Evolutionary conservation across 371 early-diverging fungal species (phyloP).

Genomic region (Apophysomyces elegans): DNA sequence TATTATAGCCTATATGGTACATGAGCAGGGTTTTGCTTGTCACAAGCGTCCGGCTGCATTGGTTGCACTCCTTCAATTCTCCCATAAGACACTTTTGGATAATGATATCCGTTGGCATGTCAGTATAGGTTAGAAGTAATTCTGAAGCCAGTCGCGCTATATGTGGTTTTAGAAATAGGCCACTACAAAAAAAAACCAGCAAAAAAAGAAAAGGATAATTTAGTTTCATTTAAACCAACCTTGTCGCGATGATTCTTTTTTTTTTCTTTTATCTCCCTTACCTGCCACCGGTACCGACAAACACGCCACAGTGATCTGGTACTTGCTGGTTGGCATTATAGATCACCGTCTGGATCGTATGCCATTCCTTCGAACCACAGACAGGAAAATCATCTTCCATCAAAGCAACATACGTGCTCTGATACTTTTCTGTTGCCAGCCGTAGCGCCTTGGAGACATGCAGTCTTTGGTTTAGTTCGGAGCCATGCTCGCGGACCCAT

Average conservation of each 20-base stretch:
- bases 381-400: slow-evolving; percentile 70
- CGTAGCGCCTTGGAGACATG: slow-evolving; percentile 62
- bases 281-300: slow-evolving; percentile 70
- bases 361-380: slow-evolving; percentile 57
- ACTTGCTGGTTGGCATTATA: slow-evolving; percentile 49
- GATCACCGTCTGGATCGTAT: slow-evolving; percentile 55
- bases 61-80: slow-evolving; percentile 47
- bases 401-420: slow-evolving; percentile 53
- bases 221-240: too few species aligned
- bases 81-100: slow-evolving; percentile 63
- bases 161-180: slow-evolving; percentile 55
- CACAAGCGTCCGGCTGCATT: slow-evolving; percentile 43
- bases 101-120: slow-evolving; percentile 59
- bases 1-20: slow-evolving; percentile 67
- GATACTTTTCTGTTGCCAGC: slow-evolving; percentile 36
- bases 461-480: slow-evolving; percentile 53
- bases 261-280: slow-evolving; percentile 11
- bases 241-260: neutral
- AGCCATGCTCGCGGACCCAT: slow-evolving; percentile 59
- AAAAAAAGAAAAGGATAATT: neutral
- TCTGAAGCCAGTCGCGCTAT: slow-evolving; percentile 45
- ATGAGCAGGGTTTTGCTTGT: slow-evolving; percentile 59
- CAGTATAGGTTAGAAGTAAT: slow-evolving; percentile 42
- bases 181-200: slow-evolving; percentile 31
- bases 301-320: slow-evolving; percentile 62